Evolutionary conservation across 345 rosid genomes (phyloP).

Genomic region (Anastatica hierochuntica): DNA sequence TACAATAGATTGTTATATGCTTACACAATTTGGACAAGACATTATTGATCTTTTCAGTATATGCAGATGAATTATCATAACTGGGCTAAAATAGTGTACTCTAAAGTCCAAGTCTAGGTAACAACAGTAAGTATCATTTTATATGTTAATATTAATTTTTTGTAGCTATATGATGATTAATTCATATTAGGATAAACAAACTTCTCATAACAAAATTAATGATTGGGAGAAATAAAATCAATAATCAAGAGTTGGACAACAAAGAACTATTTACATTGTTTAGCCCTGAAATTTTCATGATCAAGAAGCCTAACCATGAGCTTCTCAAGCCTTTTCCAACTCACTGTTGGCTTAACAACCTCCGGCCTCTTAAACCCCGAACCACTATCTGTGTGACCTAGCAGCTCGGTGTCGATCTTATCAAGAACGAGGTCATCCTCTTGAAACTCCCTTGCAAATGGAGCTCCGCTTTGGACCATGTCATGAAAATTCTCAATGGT

Average conservation of each 20-base stretch:
- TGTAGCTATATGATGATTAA: too few relatives aligned
- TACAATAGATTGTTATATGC: too few relatives aligned
- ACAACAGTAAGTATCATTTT: too few relatives aligned
- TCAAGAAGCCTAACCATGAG: constrained; percentile 59
- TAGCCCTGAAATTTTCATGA: constrained; percentile 54
- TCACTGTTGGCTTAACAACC: constrained; percentile 49
- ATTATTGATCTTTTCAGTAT: too few relatives aligned
- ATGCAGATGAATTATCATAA: too few relatives aligned
- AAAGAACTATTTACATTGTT: constrained; percentile 66
- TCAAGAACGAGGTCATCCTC: constrained; percentile 48
- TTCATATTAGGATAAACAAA: too few relatives aligned
- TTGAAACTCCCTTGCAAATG: constrained; percentile 72
- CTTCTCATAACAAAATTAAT: too few relatives aligned
- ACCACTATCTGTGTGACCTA: constrained; percentile 32
- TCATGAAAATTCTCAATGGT: constrained; percentile 49
- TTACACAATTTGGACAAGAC: too few relatives aligned
- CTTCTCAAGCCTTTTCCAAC: constrained; percentile 64
- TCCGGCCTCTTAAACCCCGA: constrained; percentile 33
- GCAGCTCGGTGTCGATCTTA: constrained; percentile 54
- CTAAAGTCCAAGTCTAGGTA: too few relatives aligned
- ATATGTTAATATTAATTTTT: too few relatives aligned
- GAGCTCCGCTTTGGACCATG: constrained; percentile 76
- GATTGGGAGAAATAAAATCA: neutral
- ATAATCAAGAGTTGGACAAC: neutral
- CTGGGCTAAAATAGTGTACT: too few relatives aligned